These are phyloP conservation scores for Myxozyma sirexii DNA, from an alignment of 805 yeast genomes.

Conservation along the genomic window DNA sequence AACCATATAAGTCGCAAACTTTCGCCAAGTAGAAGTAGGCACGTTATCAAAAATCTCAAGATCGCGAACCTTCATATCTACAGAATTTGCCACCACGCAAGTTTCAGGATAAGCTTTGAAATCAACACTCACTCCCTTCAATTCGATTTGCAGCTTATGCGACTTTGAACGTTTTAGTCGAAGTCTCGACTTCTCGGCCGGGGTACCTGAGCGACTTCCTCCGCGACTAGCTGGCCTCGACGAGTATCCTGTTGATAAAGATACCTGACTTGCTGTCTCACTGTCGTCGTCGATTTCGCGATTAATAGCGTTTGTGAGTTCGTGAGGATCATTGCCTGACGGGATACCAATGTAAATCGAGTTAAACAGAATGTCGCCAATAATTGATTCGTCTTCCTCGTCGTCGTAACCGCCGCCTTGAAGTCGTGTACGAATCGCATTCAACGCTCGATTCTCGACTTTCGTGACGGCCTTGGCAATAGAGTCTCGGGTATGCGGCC, in stretches of 20 bases:
- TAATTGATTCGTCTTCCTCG: conserved; percentile 38
- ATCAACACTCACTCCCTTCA: conserved; percentile 56
- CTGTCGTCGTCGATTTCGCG: conserved; percentile 49
- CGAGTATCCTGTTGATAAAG: conserved; percentile 23
- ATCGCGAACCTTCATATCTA: conserved; percentile 55
- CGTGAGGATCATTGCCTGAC: conserved; percentile 49
- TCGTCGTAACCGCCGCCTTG: conserved; percentile 28
- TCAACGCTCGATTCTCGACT: conserved; percentile 56
- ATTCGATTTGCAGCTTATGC: conserved; percentile 61
- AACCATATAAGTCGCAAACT: conserved; percentile 69
- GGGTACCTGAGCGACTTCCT: background rate
- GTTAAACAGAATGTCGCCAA: conserved; percentile 70
- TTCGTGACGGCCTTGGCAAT: conserved; percentile 66
- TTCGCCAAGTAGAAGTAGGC: conserved; percentile 88
- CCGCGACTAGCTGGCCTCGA: conserved; percentile 11
- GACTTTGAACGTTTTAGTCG: conserved; percentile 64
- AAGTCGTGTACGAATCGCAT: conserved; percentile 35
- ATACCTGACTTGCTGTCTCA: conserved; percentile 33
- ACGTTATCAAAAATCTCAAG: conserved; percentile 74
- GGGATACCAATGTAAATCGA: conserved; percentile 75
- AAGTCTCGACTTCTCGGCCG: conserved; percentile 45
- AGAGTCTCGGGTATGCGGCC: conserved; percentile 73
- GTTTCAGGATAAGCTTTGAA: conserved; percentile 50
- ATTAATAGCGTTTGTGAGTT: conserved; percentile 52
- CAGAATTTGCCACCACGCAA: conserved; percentile 38